Conservation (phyloP, 2,329 filamentous ascomycete genomes). For the Sphaerulina musiva region DNA sequence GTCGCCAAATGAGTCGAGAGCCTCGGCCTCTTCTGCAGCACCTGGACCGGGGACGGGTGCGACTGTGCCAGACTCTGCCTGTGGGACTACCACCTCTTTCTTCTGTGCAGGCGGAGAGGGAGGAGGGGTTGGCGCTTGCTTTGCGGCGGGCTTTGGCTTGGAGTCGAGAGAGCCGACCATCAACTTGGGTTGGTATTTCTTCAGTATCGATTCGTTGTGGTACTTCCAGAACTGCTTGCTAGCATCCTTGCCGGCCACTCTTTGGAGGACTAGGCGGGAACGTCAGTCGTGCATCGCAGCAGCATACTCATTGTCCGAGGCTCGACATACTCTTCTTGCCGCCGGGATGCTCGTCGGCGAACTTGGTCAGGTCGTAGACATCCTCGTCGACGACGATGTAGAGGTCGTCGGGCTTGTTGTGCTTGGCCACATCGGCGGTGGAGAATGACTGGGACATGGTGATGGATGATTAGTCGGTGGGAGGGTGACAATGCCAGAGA, state of each 20-base stretch:
- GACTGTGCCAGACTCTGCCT: slow-evolving; percentile 52
- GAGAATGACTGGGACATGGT: slow-evolving; percentile 83
- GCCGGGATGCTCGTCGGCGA: slow-evolving; percentile 56
- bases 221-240: slow-evolving; percentile 65
- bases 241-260: slow-evolving; percentile 60
- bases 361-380: slow-evolving; percentile 84
- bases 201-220: slow-evolving; percentile 73
- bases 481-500: background rate
- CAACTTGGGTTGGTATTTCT: slow-evolving; percentile 72
- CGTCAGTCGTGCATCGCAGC: background rate
- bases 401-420: slow-evolving; percentile 79
- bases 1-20: slow-evolving; percentile 77
- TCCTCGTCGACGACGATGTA: slow-evolving; percentile 92
- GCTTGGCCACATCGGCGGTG: slow-evolving; percentile 76
- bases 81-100: slow-evolving; percentile 50
- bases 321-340: slow-evolving; percentile 56
- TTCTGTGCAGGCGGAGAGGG: slow-evolving; percentile 43
- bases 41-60: slow-evolving; percentile 36
- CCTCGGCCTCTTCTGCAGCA: slow-evolving; percentile 52
- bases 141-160: slow-evolving; percentile 63
- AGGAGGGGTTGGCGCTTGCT: slow-evolving; percentile 43
- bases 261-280: slow-evolving; percentile 49
- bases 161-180: slow-evolving; percentile 82
- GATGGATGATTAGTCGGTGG: background rate
- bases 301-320: too few relatives aligned